Base-by-base conservation (phyloP, 352 stramenopile genomes). In the Aphanomyces invadans region DNA sequence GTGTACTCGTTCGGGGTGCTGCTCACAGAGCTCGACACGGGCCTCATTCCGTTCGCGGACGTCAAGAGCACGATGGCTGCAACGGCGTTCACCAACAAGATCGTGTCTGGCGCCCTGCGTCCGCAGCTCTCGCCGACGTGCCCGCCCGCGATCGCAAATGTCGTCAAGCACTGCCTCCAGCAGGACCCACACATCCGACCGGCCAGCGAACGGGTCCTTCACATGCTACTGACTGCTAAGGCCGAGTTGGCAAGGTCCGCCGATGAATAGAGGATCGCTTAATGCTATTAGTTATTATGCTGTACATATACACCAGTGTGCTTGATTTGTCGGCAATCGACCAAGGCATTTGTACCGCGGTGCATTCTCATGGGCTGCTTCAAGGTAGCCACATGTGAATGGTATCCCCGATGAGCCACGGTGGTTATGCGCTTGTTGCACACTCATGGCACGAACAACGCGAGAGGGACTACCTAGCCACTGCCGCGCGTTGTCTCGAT, bases 1-100 rank as follows among this genome's bases (percentile, higher is more conserved):
- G 51, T 68, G 38, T 68, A 68, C 42, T 61, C 48, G 32, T 68
- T 68, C 42, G 60, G 60, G 26, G 26, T 68, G 31, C 29, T 68
- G 15, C 23, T 68, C 25, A 61, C 46, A 11, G 60, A 68, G 26
- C 36, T 68, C 12, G 48, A 61, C 42, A 61, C 60, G 46, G 33
- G 60, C 26, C 19, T 32, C 5, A 49, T 59, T 0, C 60, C 60
- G 5, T 68, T 68, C 23, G 60, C 36, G 11, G 60, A 68, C 3
- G 60, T 39, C 10, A 68, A 48, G 46, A 19, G 4, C 9, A 52
- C 55, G 33, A 64, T 64, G 55, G 12, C 23, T 15, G 25, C 36
- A 5, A 29, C 36, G 15, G 55, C 23, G 28, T 46, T 64, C 25
- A 64, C 55, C 19, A 64, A 51, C 31, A 52, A 49, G 33, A n/a